Conservation (phyloP, 768 basidiomycete species). For the Pleurotus cornucopiae region DNA sequence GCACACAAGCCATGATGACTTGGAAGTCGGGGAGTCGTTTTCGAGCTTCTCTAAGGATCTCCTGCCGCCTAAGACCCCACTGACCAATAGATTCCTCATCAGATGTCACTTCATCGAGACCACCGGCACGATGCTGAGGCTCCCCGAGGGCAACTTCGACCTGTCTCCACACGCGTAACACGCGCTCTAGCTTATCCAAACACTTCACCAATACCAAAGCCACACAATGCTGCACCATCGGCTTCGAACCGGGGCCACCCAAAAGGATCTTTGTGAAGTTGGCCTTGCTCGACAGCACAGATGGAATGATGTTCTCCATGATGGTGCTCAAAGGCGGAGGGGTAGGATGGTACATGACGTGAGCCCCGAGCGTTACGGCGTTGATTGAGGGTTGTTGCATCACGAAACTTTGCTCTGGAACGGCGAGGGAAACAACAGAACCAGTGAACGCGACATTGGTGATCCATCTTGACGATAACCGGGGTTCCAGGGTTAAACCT, state of each 20-base stretch:
- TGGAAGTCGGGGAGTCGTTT: constrained; percentile 82
- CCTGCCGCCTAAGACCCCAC: constrained; percentile 63
- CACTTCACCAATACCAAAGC: constrained; percentile 76
- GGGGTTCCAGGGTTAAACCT: constrained; percentile 75
- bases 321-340: constrained; percentile 73
- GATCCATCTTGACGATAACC: constrained; percentile 88
- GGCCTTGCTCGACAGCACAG: constrained; percentile 57
- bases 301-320: constrained; percentile 77
- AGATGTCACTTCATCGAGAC: background rate
- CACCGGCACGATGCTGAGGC: background rate
- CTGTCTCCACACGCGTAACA: constrained; percentile 43
- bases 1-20: constrained; percentile 80
- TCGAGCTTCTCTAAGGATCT: constrained; percentile 74
- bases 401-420: constrained; percentile 63
- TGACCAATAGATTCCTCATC: constrained; percentile 53
- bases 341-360: constrained; percentile 45
- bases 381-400: constrained; percentile 25
- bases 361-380: constrained; percentile 24
- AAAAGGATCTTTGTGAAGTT: constrained; percentile 83
- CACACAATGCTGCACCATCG: constrained; percentile 82
- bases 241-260: constrained; percentile 38
- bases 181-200: constrained; percentile 62
- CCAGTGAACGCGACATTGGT: constrained; percentile 84
- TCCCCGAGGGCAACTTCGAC: constrained; percentile 57
- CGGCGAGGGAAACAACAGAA: constrained; percentile 68